These are phyloP conservation scores for Coemansia erecta DNA, from an alignment of 192 early-diverging fungal genomes.

Conservation along the genomic window DNA sequence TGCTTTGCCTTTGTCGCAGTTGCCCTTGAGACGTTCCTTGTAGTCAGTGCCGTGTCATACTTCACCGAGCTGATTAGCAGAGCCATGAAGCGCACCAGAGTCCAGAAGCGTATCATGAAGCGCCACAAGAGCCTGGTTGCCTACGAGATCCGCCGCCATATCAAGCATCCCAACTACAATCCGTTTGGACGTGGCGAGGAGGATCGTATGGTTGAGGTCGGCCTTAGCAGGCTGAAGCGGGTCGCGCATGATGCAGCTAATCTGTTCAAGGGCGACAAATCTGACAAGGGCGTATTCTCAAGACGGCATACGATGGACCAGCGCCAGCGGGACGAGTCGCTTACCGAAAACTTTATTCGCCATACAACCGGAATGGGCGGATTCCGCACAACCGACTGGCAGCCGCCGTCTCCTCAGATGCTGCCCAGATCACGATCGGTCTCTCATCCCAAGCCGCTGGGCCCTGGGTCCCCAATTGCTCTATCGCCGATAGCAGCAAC, in stretches of 20 bases:
- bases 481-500: too few species aligned
- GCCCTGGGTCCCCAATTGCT: not conserved
- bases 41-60: slow-evolving; percentile 42
- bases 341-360: slow-evolving; percentile 43
- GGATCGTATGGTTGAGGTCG: slow-evolving; percentile 26
- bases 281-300: slow-evolving; percentile 10
- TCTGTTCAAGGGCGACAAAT: slow-evolving; percentile 16
- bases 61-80: slow-evolving; percentile 34
- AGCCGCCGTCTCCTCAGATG: slow-evolving; percentile 28
- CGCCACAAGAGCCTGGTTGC: slow-evolving; percentile 38
- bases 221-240: slow-evolving; percentile 25
- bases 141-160: slow-evolving; percentile 52
- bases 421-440: not conserved
- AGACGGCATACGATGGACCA: slow-evolving; percentile 15
- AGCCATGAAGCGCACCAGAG: slow-evolving; percentile 31
- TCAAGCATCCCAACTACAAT: slow-evolving; percentile 54
- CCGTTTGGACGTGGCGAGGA: slow-evolving; percentile 42
- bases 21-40: slow-evolving; percentile 49
- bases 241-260: slow-evolving; percentile 13
- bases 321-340: slow-evolving; percentile 30
- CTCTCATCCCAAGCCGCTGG: not conserved
- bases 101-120: slow-evolving; percentile 41
- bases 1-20: slow-evolving; percentile 50
- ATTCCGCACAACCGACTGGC: slow-evolving; percentile 32
- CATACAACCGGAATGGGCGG: slow-evolving; percentile 47